Evolutionary conservation across 2,329 filamentous ascomycete species (phyloP), one percentile per base, ranked within the genome.

Genomic region (Beauveria sp.): DNA sequence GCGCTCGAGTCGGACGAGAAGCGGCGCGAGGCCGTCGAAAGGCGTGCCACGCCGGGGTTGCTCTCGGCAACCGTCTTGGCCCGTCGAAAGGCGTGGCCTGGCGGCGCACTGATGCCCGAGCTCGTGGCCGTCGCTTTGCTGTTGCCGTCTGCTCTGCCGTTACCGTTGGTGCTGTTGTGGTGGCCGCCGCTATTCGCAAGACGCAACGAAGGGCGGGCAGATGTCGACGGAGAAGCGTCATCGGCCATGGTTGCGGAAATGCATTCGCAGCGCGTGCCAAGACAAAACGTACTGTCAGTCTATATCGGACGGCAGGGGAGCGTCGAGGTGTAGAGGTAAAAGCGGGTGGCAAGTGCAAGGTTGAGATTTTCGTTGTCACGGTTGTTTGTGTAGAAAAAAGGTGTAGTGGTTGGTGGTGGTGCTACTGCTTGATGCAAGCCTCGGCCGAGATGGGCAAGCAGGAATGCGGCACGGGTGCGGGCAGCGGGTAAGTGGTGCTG

Each of bases 41-140:
- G 69, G n/a, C 71, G 70, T 20, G 40, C n/a, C 22, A 40, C 18
- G 31, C 40, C 20, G n/a, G 64, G 60, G n/a, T 4, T 45, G 38
- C 65, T 62, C 38, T 78, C 74, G 62, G 76, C 75, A 54, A 77
- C 67, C 34, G 76, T 78, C 56, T 72, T 73, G 59, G 76, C 68
- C 61, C 79, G 76, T 62, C 78, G 78, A 50, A 80, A 63, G 50
- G 70, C 70, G 65, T 77, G 73, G 46, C 75, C 74, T 38, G 73
- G 49, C 65, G 67, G 62, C 20, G 56, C 63, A 31, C 50, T 60
- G 63, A 62, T 34, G 34, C 57, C 62, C 3, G 64, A 64, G 52
- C 59, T 60, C 34, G 28, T 52, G 7, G n/a, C 60, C 18, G 40
- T 28, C 26, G 48, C 8, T 18, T 48, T 12, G 20, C 18, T 58